phyloP scores from a whole-genome alignment of 1,284 basidiomycete genomes.

The Papiliotrema nemorosa region DNA sequence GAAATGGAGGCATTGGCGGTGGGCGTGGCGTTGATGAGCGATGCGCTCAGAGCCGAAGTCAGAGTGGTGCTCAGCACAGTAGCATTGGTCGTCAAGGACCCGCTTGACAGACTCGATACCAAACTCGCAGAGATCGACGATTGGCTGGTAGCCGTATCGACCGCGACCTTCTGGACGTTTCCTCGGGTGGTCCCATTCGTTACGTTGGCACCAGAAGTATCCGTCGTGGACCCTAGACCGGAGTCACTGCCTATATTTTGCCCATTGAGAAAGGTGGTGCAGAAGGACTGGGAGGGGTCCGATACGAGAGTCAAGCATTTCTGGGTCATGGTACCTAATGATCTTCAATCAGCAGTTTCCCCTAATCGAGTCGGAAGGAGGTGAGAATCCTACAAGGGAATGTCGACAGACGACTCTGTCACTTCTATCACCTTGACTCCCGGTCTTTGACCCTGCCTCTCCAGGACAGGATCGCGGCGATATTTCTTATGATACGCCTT shows the following conservation, averaged over 20 bases:
- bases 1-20: neutral
- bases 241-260: slow-evolving; percentile 6
- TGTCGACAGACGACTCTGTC: neutral
- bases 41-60: neutral
- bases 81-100: too few relatives aligned
- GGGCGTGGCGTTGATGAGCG: neutral
- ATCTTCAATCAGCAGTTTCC: slow-evolving; percentile 5
- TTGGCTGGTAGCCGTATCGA: too few relatives aligned
- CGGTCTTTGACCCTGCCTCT: neutral
- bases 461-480: neutral
- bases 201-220: too few relatives aligned
- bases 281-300: slow-evolving; percentile 21
- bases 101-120: too few relatives aligned
- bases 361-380: too few relatives aligned
- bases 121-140: too few relatives aligned
- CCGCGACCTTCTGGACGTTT: too few relatives aligned
- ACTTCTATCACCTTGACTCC: slow-evolving; percentile 4
- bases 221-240: slow-evolving; percentile 2
- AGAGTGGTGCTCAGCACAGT: too few relatives aligned
- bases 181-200: too few relatives aligned
- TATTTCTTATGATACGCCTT: too few relatives aligned
- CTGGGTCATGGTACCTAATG: slow-evolving; percentile 16
- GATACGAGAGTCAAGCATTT: slow-evolving; percentile 19
- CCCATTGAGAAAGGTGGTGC: slow-evolving; percentile 17
- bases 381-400: slow-evolving; percentile 3